Evolutionary conservation across 148 eudicot genomes (phyloP).

Genomic region (Arbutus unedo): DNA sequence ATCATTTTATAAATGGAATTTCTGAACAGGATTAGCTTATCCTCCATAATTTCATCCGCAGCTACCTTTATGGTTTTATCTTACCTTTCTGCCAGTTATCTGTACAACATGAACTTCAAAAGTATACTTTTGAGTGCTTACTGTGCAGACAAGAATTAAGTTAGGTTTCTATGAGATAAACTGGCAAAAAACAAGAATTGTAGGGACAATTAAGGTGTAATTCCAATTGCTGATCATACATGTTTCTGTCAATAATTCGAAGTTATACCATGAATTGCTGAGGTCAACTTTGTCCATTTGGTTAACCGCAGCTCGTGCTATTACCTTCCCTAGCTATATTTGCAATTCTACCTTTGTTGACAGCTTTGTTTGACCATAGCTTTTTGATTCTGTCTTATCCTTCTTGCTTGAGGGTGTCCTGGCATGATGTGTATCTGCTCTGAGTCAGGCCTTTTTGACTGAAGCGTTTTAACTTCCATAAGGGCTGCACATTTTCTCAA

Average conservation of each 20-base stretch:
- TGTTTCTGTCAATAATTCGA: background rate
- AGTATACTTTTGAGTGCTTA: background rate
- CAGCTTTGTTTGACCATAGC: background rate
- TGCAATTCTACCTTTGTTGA: background rate
- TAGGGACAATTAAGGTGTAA: background rate
- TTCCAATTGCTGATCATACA: background rate
- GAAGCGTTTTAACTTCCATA: background rate
- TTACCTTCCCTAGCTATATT: background rate
- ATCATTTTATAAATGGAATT: background rate
- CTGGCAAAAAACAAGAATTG: background rate
- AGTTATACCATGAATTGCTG: background rate
- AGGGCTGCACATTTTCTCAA: background rate
- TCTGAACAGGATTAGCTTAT: background rate
- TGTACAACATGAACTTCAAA: background rate
- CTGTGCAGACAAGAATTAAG: background rate
- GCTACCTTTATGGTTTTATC: constrained; percentile 3
- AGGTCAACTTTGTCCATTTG: background rate
- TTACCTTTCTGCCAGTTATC: background rate
- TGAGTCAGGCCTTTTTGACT: background rate
- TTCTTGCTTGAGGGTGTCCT: background rate
- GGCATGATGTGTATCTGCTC: background rate
- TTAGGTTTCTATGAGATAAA: background rate
- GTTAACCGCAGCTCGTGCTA: background rate
- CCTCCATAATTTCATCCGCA: background rate
- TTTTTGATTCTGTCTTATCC: background rate